Evolutionary conservation across 2,329 filamentous ascomycete genomes (phyloP).

Genomic region (Fusarium agapanthi): DNA sequence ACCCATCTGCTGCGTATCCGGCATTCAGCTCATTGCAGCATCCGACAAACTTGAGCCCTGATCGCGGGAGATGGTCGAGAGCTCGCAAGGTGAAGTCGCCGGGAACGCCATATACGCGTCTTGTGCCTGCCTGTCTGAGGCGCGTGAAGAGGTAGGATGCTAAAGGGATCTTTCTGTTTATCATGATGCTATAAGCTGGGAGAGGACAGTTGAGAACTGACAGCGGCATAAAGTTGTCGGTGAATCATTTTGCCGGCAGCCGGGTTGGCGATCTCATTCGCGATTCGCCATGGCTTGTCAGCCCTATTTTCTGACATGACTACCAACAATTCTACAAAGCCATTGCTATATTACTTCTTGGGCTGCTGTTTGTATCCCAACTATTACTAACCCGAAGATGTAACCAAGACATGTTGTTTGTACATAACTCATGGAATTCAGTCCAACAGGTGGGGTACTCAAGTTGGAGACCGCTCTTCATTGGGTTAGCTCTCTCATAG

Average conservation of each 20-base stretch:
- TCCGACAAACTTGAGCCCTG: conserved; percentile 7
- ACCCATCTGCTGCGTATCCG: conserved; percentile 20
- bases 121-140: background rate
- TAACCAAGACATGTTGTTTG: background rate
- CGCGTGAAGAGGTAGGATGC: conserved; percentile 7
- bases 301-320: background rate
- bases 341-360: background rate
- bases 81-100: conserved; percentile 17
- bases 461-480: background rate
- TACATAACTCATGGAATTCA: background rate
- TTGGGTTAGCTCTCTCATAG: background rate
- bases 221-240: background rate
- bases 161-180: background rate
- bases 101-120: conserved; percentile 11
- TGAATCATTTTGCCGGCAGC: background rate
- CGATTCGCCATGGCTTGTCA: background rate
- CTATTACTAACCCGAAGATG: fast-evolving
- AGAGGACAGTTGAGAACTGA: background rate
- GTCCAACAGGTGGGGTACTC: background rate
- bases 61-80: background rate
- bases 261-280: background rate
- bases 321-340: no score
- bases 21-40: conserved; percentile 22
- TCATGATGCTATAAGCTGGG: background rate
- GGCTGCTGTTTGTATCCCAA: fast-evolving